Base-by-base conservation (phyloP, 2,329 filamentous ascomycete genomes). In the Peltaster fructicola region DNA sequence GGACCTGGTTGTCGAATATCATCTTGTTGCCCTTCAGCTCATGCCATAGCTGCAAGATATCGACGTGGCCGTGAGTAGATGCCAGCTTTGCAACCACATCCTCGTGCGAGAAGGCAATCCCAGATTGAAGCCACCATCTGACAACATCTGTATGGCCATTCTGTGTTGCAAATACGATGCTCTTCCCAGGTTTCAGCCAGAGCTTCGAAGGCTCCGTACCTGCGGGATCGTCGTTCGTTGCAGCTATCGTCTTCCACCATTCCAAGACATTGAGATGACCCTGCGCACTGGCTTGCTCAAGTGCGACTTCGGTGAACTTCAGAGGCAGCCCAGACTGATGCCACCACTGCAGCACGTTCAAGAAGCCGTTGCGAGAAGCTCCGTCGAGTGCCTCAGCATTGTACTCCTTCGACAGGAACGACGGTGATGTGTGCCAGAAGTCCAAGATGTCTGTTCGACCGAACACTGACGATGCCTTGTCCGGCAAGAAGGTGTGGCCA, bases 321-420 rank as follows among this genome's bases (percentile, higher is more conserved):
- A 93, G 61, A 2, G 73, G 69, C 2, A 93, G 60, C 1, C 76
- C 77, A 0, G 75, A 80, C 12, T 74, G 65, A 46, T 77, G 76
- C 85, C 85, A 95, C 78, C 81, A 91, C 41, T 92, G 78, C 1
- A 95, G 63, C 0, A 91, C 73, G 35, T 79, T 68, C 8, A 90
- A 65, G 38, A 82, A 88, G 4, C 85, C 84, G 30, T 80, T 75
- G 26, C 76, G 73, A 2, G 79, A 90, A 5, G 85, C 85, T 15
- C 77, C 77, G 44, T 95, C 82, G 14, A 95, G 63, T 7, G 82
- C 79, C 48, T 91, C 81, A 18, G 66, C 59, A 25, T 77, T 76
- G 48, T 93, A 92, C 43, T 90, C 79, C 44, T 85, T 84, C 32
- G 77, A 79, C 3, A 81, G 61, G 34, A 92, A 85, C 8, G 73